A percentile compares a stretch with the other conserved stretches of the same genome.
Evolutionary conservation across 1,139 yeast genomes (phyloP).

Genomic region (Yamadazyma sp.): DNA sequence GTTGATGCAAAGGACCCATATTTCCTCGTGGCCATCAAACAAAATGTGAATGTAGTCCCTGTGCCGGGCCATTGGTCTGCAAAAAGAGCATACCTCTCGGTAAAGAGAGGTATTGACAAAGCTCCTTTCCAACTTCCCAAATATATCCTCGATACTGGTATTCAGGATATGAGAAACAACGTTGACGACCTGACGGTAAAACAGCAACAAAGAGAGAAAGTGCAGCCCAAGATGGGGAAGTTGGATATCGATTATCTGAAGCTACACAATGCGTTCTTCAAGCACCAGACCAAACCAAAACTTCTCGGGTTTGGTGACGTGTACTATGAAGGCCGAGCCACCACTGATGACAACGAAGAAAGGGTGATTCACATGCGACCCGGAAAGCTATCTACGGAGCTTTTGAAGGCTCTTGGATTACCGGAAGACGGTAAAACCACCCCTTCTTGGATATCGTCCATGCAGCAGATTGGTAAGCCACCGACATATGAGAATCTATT

Average conservation of each 20-base stretch:
- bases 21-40: slow-evolving; percentile 62
- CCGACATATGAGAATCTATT: slow-evolving; percentile 73
- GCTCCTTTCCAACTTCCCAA: slow-evolving; percentile 77
- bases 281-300: slow-evolving; percentile 72
- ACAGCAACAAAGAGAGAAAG: slow-evolving; percentile 78
- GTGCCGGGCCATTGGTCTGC: slow-evolving; percentile 87
- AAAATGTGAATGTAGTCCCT: slow-evolving; percentile 64
- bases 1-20: slow-evolving; percentile 81
- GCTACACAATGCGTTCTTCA: slow-evolving; percentile 84
- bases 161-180: slow-evolving; percentile 77
- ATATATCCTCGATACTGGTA: slow-evolving; percentile 81
- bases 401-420: slow-evolving; percentile 71
- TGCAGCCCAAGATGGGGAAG: slow-evolving; percentile 87
- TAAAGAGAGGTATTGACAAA: slow-evolving; percentile 69
- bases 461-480: slow-evolving; percentile 79
- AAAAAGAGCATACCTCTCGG: slow-evolving; percentile 76
- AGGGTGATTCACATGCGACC: slow-evolving; percentile 53
- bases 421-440: slow-evolving; percentile 48
- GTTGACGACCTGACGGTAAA: slow-evolving; percentile 55
- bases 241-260: slow-evolving; percentile 85
- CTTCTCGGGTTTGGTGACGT: slow-evolving; percentile 71
- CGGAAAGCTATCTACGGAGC: slow-evolving; percentile 60
- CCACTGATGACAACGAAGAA: slow-evolving; percentile 42
- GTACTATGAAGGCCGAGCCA: slow-evolving; percentile 76
- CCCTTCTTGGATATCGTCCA: slow-evolving; percentile 81